Base-by-base conservation (phyloP, 805 yeast species). In the Wickerhamiella siamensis region DNA sequence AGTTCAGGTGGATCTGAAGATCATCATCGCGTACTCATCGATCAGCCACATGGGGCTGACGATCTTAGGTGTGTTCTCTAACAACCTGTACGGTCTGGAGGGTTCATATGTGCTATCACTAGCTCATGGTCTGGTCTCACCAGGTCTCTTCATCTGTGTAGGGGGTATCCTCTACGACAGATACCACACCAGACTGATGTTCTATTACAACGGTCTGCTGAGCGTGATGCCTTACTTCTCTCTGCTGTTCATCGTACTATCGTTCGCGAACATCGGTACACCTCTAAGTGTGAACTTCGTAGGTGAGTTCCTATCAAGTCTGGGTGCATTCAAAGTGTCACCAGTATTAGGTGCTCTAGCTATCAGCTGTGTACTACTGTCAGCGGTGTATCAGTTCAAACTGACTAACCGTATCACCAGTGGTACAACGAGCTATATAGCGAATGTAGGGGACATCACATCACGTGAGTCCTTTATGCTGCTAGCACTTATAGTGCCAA, bases 321-420 rank as follows among this genome's bases (percentile, higher is more conserved):
- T 39, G 36, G 53, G 53, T 34, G 51, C 49, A 38, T 43, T 50
- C 42, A 42, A 42, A 48, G 44, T 37, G 31, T 42, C 44, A 39
- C 53, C 53, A 27, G 39, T 50, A 33, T 40, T 50, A 37, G 40
- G 39, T 27, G 44, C 46, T 43, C 41, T 45, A 43, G 43, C 43
- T 48, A 39, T 40, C 42, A n/a, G 43, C 51, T 39, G 51, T 51
- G 36, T 43, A n/a, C n/a, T 51, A 46, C 49, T 51, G 47, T 47
- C 50, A 36, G 54, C 54, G 26, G 40, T 47, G 41, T 51, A 52
- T 48, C 54, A 51, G 46, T 41, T 52, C 41, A 52, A 49, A 51
- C 48, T 52, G 47, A 51, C 56, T 43, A 50, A 47, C 44, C 47
- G 43, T 45, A 45, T 51, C 43, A 51, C 53, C 37, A 47, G 49